Evolutionary conservation across 2,329 filamentous ascomycete species (phyloP), one percentile per base, ranked within the genome.

Genomic region (Verticillium zaregamsianum): DNA sequence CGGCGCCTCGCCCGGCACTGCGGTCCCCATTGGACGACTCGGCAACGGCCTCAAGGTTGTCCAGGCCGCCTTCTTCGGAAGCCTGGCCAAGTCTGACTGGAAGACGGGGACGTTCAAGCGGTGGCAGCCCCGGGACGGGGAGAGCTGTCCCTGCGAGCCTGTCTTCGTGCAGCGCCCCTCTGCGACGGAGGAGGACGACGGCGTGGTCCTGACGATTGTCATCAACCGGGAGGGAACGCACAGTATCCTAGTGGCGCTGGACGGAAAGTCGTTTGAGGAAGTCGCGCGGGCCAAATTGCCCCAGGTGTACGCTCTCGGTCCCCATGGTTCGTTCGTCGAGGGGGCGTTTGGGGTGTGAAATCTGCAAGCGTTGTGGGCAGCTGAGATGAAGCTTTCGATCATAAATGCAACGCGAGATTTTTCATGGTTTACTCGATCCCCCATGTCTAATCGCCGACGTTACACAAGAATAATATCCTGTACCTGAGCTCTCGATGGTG

Each of bases 141-240:
- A 70, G 58, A 66, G 61, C 12, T 74, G 71, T 32, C 73, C 73
- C 2, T 66, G 63, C 54, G 66, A 67, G 56, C 61, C 64, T 14
- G 40, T 66, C n/a, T 67, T 67, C 28, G 55, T 67, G 14, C 58
- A 55, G 17, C 55, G 66, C 11, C 64, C 66, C 11, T 63, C 60
- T 2, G 64, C 64, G 14, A 58, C 54, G 15, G 58, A 62, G 1
- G 66, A 66, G 58, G 66, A 65, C 55, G 64, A 67, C 35, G 64
- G 66, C 7, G 32, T 67, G 8, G 64, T 66, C 2, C 14, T 67
- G 39, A 64, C 61, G 4, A 65, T 66, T 45, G 63, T 67, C 15
- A 55, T 66, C 31, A 52, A 65, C 37, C 55, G 59, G n/a, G 39
- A 63, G 40, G 63, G 63, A 2, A 66, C 62, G n/a, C 58, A 63